A percentile compares a stretch with the other conserved stretches of the same genome.
phyloP scores from a whole-genome alignment of 257 asterid species.

The Solanum corneliomulleri region DNA sequence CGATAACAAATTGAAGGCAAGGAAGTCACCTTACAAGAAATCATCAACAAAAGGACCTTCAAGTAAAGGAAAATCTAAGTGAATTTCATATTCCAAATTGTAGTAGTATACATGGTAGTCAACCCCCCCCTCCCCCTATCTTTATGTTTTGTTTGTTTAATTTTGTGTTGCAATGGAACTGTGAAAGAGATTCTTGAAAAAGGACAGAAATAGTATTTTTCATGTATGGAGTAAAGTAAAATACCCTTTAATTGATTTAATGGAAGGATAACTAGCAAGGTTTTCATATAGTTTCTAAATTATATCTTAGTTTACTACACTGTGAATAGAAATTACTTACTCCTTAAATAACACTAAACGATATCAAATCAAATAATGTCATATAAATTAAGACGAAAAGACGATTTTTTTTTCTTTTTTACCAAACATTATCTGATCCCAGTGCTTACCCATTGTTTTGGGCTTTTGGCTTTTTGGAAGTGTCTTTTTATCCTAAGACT shows the following conservation, averaged over 20 bases:
- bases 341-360: not conserved
- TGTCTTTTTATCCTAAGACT: not conserved
- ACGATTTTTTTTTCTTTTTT: not conserved
- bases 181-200: not conserved
- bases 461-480: not conserved
- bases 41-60: slow-evolving; percentile 12
- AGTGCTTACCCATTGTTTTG: not conserved
- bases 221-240: not conserved
- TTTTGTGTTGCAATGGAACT: not conserved
- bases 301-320: not conserved
- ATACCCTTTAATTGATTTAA: not conserved
- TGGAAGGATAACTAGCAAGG: not conserved
- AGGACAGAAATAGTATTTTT: not conserved
- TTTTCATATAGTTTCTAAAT: not conserved
- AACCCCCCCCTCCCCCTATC: not conserved
- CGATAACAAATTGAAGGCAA: slow-evolving; percentile 53
- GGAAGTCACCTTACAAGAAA: slow-evolving; percentile 42
- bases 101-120: not conserved
- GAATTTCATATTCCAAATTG: not conserved
- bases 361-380: not conserved
- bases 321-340: too few relatives aligned
- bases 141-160: not conserved
- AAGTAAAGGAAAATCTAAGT: slow-evolving; percentile 59
- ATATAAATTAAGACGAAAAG: not conserved
- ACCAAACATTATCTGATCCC: not conserved